These are phyloP conservation scores for Triticum aestivum DNA, from an alignment of 176 grass and related monocot species.

Conservation along the genomic window IWGSC_CS_RefSeq_v2.1 NC_057798.1:636974963-636975462, in stretches of 20 bases:
- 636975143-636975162: background rate
- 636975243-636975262: background rate
- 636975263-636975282: background rate
- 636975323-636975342: background rate
- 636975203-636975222: background rate
- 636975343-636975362: background rate
- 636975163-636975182: background rate
- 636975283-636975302: no score
- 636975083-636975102: no score
- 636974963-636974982: background rate
- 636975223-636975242: background rate
- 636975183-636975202: background rate
- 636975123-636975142: background rate
- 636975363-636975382: no score
- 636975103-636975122: background rate
- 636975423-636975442: conserved; percentile 53
- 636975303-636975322: background rate
- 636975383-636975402: background rate
- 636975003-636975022: no score
- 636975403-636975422: conserved; percentile 68
- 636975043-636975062: no score
- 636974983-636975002: no score
- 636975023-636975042: no score
- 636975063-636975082: no score
- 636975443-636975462: conserved; percentile 26